Conservation (phyloP, 2,329 filamentous ascomycete genomes). For the Penicillium verrucosum region DNA sequence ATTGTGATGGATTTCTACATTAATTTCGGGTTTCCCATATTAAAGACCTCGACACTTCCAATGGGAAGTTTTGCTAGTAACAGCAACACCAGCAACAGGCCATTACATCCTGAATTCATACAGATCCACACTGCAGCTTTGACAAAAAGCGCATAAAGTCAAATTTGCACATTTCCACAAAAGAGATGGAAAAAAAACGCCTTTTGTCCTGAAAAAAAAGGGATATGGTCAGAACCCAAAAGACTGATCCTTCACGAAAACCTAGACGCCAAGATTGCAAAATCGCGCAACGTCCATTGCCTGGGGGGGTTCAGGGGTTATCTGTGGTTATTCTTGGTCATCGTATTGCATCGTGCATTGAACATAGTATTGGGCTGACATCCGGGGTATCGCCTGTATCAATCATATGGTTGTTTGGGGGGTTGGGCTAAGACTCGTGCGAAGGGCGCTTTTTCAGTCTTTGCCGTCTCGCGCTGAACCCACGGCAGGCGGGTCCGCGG, state of each 20-base stretch:
- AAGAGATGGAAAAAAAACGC: not conserved
- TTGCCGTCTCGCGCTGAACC: constrained; percentile 18
- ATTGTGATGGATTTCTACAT: not conserved
- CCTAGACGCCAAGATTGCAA: not conserved
- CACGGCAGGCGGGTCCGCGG: constrained; percentile 16
- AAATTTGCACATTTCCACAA: not conserved
- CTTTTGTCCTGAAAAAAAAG: not conserved
- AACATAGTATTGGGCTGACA: not conserved
- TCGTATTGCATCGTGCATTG: not conserved
- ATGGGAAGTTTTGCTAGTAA: not conserved
- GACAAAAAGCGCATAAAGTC: not conserved
- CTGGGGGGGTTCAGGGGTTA: not conserved
- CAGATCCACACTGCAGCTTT: not conserved
- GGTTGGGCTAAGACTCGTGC: not conserved
- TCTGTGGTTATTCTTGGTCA: not conserved
- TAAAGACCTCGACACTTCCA: not conserved
- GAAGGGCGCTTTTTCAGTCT: constrained; percentile 10
- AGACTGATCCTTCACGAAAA: not conserved
- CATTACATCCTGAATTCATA: not conserved
- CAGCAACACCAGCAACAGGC: not conserved
- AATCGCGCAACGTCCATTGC: not conserved
- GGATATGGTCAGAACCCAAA: not conserved
- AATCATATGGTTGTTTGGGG: not conserved
- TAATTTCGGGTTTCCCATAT: not conserved
- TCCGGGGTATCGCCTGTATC: not conserved